These are phyloP conservation scores for Sequoia sempervirens DNA, from an alignment of 75 land plant species.

Conservation along the genomic window DNA sequence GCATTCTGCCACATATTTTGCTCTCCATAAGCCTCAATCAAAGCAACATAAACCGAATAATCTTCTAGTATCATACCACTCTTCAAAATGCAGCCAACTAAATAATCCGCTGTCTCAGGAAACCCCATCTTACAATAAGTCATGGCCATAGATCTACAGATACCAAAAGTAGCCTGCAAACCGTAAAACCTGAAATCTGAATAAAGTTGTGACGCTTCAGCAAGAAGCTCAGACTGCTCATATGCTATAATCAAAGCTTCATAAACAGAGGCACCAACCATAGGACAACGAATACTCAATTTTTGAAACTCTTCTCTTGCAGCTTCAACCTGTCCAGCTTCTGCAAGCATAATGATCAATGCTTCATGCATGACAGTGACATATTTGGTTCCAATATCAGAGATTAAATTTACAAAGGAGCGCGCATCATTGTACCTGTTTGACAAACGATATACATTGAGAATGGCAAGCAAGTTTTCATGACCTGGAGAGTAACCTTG, in stretches of 20 bases:
- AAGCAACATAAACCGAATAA: slow-evolving; percentile 24
- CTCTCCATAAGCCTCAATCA: slow-evolving; percentile 66
- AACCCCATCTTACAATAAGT: slow-evolving; percentile 56
- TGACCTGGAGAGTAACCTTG: slow-evolving; percentile 38
- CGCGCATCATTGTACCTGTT: slow-evolving; percentile 46
- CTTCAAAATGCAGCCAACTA: slow-evolving; percentile 27
- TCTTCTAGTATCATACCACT: slow-evolving; percentile 24
- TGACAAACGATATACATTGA: slow-evolving; percentile 38
- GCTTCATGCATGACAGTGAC: slow-evolving; percentile 30
- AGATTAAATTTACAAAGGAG: slow-evolving; percentile 37
- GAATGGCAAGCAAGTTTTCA: slow-evolving; percentile 34
- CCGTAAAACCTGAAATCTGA: slow-evolving; percentile 60
- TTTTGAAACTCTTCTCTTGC: slow-evolving; percentile 59
- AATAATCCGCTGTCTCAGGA: slow-evolving; percentile 59
- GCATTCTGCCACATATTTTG: slow-evolving; percentile 62
- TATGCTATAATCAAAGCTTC: slow-evolving; percentile 52
- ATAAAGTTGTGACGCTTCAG: slow-evolving; percentile 53
- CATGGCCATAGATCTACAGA: slow-evolving; percentile 28
- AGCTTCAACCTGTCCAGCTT: slow-evolving; percentile 37
- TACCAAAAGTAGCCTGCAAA: slow-evolving; percentile 30
- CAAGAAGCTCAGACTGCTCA: slow-evolving; percentile 34
- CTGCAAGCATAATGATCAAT: slow-evolving; percentile 45
- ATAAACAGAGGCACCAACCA: slow-evolving; percentile 22
- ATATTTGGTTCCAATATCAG: slow-evolving; percentile 16
- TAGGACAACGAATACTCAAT: not conserved